Evolutionary conservation across 371 early-diverging fungal species (phyloP).

Genomic region (Aphelidium insulamus): DNA sequence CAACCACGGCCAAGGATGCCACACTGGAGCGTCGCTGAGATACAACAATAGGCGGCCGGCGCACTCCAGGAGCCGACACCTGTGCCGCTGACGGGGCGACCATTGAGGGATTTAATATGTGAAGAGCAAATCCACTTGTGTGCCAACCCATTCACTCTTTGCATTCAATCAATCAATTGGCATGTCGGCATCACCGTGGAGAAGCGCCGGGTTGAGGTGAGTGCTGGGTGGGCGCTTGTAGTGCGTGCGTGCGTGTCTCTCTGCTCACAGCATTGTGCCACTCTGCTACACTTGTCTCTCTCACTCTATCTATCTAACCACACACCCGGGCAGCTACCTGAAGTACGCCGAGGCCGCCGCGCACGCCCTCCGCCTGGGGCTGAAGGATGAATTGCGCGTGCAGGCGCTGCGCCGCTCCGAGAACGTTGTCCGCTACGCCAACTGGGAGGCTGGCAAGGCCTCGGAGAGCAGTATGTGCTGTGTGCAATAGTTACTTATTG

Average conservation of each 20-base stretch:
- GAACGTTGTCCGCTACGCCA: conserved; percentile 44
- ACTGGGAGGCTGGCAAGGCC: conserved; percentile 69
- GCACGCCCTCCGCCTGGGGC: conserved; percentile 52
- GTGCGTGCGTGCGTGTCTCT: background rate
- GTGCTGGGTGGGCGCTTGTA: background rate
- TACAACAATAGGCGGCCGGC: no score
- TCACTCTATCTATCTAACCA: background rate
- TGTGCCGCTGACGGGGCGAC: no score
- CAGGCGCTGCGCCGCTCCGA: conserved; percentile 47
- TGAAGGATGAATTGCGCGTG: conserved; percentile 50
- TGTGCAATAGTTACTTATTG: no score
- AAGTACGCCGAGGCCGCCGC: conserved; percentile 69
- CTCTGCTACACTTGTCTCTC: background rate
- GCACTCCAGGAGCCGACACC: no score
- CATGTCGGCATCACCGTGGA: background rate
- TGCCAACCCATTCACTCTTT: background rate
- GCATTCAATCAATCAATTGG: background rate
- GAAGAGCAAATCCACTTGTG: no score
- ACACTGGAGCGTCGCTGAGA: no score
- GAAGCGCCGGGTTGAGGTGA: background rate
- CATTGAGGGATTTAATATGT: no score
- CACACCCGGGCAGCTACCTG: conserved; percentile 39
- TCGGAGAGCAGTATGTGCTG: no score
- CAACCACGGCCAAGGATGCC: no score
- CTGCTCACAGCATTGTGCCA: background rate